Evolutionary conservation across 208 protist species (phyloP).

Genomic region (Trypanosoma lewisi): DNA sequence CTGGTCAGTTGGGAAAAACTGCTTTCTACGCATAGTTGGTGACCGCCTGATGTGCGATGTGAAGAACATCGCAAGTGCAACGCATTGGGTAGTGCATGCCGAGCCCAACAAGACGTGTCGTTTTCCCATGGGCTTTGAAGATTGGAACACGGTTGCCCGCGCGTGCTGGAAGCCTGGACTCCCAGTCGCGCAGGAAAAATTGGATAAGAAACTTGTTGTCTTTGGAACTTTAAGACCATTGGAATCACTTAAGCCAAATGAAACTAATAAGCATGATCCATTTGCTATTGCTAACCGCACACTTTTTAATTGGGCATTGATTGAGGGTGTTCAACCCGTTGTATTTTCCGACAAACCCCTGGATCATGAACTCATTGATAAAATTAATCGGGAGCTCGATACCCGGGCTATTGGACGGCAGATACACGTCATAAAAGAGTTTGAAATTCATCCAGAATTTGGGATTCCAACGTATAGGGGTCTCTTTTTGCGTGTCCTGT

Average conservation of each 20-base stretch:
- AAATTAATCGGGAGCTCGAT: conserved; percentile 10
- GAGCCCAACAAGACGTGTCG: conserved; percentile 3
- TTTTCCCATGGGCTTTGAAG: background rate
- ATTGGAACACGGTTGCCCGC: conserved; percentile 5
- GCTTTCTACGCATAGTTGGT: conserved; percentile 6
- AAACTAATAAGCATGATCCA: conserved; percentile 12
- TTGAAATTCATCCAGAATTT: conserved; percentile 26
- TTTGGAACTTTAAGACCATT: conserved; percentile 29
- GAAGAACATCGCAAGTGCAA: background rate
- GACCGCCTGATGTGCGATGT: conserved; percentile 8
- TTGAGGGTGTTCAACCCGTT: conserved; percentile 23
- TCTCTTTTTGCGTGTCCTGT: conserved; percentile 27
- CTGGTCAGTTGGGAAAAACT: background rate
- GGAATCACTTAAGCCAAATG: conserved; percentile 15
- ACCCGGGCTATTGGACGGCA: conserved; percentile 4
- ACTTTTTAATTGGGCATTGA: conserved; percentile 29
- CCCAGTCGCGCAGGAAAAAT: background rate
- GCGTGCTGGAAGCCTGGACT: conserved; percentile 2
- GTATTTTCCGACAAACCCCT: conserved; percentile 22
- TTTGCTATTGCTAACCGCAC: conserved; percentile 22
- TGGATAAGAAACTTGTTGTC: background rate
- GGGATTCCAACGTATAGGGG: conserved; percentile 34
- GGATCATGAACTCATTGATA: conserved; percentile 6
- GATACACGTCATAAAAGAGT: conserved; percentile 26
- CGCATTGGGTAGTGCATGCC: conserved; percentile 12